Conservation (phyloP, 2,329 filamentous ascomycete genomes). For the Talaromyces albobiverticillius region DNA sequence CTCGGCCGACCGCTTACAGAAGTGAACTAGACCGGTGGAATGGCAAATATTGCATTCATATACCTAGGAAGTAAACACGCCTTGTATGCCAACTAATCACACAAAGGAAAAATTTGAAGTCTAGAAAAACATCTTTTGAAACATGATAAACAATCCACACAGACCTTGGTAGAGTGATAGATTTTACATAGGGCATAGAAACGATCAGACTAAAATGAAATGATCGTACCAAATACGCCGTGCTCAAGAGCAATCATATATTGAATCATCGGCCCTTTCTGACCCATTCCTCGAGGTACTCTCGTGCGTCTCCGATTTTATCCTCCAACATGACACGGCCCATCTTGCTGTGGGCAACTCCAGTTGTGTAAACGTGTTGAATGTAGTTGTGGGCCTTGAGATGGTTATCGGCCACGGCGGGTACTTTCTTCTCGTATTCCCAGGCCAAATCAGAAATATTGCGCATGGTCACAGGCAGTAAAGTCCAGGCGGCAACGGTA, state of each 20-base stretch:
- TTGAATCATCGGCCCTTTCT: slow-evolving; percentile 73
- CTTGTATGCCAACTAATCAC: slow-evolving; percentile 4
- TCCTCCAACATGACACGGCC: slow-evolving; percentile 72
- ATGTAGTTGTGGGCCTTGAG: slow-evolving; percentile 67
- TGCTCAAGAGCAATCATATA: slow-evolving; percentile 1
- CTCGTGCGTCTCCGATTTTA: slow-evolving; percentile 72
- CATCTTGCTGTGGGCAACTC: slow-evolving; percentile 70
- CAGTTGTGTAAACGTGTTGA: slow-evolving; percentile 67
- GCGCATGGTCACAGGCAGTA: slow-evolving; percentile 83
- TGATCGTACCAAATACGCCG: slow-evolving; percentile 8
- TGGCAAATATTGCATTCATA: slow-evolving; percentile 10
- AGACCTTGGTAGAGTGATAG: slow-evolving; percentile 5
- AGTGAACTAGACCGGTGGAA: background rate
- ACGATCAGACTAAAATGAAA: background rate
- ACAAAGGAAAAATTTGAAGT: slow-evolving; percentile 13
- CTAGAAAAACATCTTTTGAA: slow-evolving; percentile 14
- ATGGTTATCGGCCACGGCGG: slow-evolving; percentile 78
- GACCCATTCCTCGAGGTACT: slow-evolving; percentile 83
- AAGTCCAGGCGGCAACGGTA: slow-evolving; percentile 75
- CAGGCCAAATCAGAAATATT: slow-evolving; percentile 85
- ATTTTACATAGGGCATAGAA: slow-evolving; percentile 10
- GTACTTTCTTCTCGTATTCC: slow-evolving; percentile 89
- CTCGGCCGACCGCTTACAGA: background rate
- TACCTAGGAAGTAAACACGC: background rate
- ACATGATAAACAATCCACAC: slow-evolving; percentile 7